phyloP scores from a whole-genome alignment of 352 stramenopile genomes.

The Aphanomyces astaci region DNA sequence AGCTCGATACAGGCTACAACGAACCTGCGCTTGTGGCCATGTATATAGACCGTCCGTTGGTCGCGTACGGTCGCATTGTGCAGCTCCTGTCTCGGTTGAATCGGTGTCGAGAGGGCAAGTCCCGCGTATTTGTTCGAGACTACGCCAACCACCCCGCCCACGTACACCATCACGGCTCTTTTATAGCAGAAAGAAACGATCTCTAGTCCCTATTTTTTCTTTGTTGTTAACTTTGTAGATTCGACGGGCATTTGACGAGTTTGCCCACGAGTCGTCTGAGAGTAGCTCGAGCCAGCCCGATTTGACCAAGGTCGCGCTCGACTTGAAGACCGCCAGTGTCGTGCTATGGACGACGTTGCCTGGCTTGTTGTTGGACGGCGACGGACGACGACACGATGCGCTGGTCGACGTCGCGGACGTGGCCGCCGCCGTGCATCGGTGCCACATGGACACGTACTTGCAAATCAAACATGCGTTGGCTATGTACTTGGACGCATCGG shows the following conservation, averaged over 20 bases:
- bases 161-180: not conserved
- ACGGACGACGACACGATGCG: not conserved
- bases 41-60: constrained; percentile 77
- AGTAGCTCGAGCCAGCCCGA: not conserved
- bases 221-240: constrained; percentile 31
- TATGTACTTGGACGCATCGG: not conserved
- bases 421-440: not conserved
- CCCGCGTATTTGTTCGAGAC: constrained; percentile 20
- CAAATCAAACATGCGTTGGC: not conserved
- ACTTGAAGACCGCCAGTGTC: not conserved
- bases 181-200: no score
- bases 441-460: not conserved
- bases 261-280: constrained; percentile 14
- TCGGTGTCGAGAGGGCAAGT: constrained; percentile 36
- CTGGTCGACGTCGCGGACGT: not conserved
- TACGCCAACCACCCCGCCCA: not conserved
- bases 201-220: no score
- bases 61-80: constrained; percentile 54
- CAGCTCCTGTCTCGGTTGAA: constrained; percentile 79
- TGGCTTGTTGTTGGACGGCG: not conserved
- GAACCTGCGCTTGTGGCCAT: constrained; percentile 62
- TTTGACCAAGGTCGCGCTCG: not conserved
- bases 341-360: constrained; percentile 5
- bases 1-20: constrained; percentile 81
- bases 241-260: constrained; percentile 31